phyloP scores from a whole-genome alignment of 2,329 filamentous ascomycete genomes.

The Emmonsiellopsis sp. region DNA sequence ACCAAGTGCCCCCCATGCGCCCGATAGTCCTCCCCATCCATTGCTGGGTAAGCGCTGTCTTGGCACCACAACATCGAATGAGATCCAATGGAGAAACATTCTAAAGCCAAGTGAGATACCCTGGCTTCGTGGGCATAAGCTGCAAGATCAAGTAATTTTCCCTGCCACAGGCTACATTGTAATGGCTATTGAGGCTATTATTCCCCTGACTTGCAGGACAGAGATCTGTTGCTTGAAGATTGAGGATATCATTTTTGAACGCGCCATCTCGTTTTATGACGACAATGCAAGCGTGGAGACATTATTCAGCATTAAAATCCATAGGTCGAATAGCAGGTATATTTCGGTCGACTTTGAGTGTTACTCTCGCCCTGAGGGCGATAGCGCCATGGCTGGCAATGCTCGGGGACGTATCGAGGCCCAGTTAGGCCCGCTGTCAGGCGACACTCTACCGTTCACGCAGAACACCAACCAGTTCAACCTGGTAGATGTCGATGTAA shows the following conservation, averaged over 20 bases:
- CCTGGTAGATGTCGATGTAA: constrained; percentile 8
- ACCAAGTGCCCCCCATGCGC: constrained; percentile 1
- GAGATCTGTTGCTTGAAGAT: constrained; percentile 11
- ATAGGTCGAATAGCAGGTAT: background rate
- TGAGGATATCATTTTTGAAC: constrained; percentile 9
- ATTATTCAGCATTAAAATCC: constrained; percentile 6
- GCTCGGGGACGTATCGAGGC: background rate
- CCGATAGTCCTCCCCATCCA: constrained; percentile 2
- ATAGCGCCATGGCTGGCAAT: background rate
- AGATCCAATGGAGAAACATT: constrained; percentile 15
- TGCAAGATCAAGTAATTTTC: constrained; percentile 19
- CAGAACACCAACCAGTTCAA: background rate
- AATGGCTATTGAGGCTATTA: constrained; percentile 11
- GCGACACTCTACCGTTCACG: background rate
- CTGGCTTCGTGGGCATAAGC: constrained; percentile 20
- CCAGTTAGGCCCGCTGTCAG: background rate
- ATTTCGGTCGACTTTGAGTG: constrained; percentile 1
- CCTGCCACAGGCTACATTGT: constrained; percentile 13
- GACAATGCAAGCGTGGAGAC: constrained; percentile 10
- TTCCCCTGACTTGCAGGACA: background rate
- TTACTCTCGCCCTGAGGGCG: background rate
- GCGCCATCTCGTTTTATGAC: constrained; percentile 13
- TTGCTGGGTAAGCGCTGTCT: constrained; percentile 4
- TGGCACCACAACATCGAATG: background rate
- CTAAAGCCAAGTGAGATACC: constrained; percentile 15